Evolutionary conservation across 495 filamentous ascomycete species (phyloP), one percentile per base, ranked within the genome.

Genomic region (Thozetella sp.): DNA sequence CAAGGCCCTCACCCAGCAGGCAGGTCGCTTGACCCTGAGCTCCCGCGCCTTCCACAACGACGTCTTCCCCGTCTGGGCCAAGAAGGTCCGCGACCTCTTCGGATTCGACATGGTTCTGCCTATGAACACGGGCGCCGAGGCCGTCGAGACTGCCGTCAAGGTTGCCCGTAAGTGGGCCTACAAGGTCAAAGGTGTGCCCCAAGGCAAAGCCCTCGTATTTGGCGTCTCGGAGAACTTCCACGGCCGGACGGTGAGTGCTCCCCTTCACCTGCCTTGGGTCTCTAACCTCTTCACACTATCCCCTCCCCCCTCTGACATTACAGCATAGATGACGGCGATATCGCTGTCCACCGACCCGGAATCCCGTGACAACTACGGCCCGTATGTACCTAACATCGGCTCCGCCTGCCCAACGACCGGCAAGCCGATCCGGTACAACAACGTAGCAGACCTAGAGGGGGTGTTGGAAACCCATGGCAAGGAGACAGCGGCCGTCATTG

Each of bases 101-200:
- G 94, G 92, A 50, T 99, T 93, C 74, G 96, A 98, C 72, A 99
- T 98, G 95, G 93, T 97, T 23, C 76, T 99, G 76, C 95, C 95
- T 51, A 98, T 99, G 95, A 98, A 98, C 79, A 99, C 95, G 10
- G 95, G 95, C 51, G 95, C 93, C 25, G 95, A 99, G 78, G 95
- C 95, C n/a, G 95, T 98, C 50, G 95, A 99, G 84, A 98, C 96
- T 1, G 93, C 87, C 23, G 88, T 99, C 72, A 99, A 99, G 83
- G 88, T 99, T 76, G 94, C 96, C 60, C 85, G 95, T 55, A 99
- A 99, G 76, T 99, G 95, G 95, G 95, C 93, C 3, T 99, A 99
- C 79, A 97, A 97, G 74, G 85, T 91, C 64, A 99, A 99, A 83
- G 86, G 88, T 11, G 95, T 99, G 40, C 88, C 92, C 1, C 80